A percentile compares a stretch with the other conserved stretches of the same genome.
phyloP scores from a whole-genome alignment of 139 green algal genomes.

The Tetradesmus obliquus region DNA sequence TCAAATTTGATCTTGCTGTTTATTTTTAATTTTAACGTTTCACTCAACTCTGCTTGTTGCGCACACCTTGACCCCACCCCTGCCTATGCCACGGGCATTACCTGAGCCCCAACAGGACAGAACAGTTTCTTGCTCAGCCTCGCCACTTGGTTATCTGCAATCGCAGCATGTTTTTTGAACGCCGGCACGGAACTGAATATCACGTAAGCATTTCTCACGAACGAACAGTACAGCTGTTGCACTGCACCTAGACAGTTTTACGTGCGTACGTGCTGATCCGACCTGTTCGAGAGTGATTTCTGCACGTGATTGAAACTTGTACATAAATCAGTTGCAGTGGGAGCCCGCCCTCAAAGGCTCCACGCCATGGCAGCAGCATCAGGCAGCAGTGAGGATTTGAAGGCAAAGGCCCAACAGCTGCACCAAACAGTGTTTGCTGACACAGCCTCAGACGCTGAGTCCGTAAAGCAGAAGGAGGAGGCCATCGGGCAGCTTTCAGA shows the following conservation, averaged over 20 bases:
- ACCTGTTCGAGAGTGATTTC: background rate
- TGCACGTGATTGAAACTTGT: too few species aligned
- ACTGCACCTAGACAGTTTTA: background rate
- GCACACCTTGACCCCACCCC: background rate
- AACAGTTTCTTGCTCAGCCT: background rate
- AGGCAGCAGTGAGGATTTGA: background rate
- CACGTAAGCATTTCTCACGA: background rate
- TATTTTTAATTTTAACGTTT: background rate
- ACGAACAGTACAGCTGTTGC: background rate
- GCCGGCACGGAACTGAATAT: background rate
- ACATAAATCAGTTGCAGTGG: too few species aligned
- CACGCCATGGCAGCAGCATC: background rate
- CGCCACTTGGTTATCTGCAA: background rate
- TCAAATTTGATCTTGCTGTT: background rate
- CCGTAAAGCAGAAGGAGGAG: constrained; percentile 86
- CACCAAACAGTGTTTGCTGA: constrained; percentile 50
- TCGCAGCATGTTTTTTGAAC: background rate
- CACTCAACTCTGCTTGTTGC: background rate
- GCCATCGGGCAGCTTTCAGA: constrained; percentile 77
- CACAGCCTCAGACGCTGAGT: constrained; percentile 71
- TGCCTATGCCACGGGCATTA: background rate
- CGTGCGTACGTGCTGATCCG: background rate
- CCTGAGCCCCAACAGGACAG: background rate
- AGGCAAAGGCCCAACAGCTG: constrained; percentile 1
- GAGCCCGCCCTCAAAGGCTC: background rate